Evolutionary conservation across 108 stramenopile genomes (phyloP).

Genomic region (Pseudonitzschia delicatissima): DNA sequence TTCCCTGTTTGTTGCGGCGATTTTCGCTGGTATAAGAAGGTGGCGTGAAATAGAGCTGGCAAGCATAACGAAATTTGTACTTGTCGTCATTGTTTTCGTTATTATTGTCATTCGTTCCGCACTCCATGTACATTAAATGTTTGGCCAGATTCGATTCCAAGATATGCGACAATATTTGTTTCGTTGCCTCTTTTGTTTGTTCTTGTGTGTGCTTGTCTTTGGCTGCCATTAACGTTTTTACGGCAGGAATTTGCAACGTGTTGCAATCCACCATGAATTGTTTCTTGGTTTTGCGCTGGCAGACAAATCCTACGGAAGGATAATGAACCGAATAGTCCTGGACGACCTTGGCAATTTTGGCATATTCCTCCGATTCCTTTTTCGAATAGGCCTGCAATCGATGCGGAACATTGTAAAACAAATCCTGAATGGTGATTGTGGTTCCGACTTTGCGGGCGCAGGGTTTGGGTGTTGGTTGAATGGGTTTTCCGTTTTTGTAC

Average conservation of each 20-base stretch:
- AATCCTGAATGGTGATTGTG: slow-evolving; percentile 88
- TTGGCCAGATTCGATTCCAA: slow-evolving; percentile 60
- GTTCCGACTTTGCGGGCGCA: slow-evolving; percentile 90
- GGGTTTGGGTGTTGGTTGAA: slow-evolving; percentile 59
- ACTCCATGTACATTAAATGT: slow-evolving; percentile 30
- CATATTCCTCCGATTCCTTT: slow-evolving; percentile 86
- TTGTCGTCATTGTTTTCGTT: slow-evolving; percentile 21
- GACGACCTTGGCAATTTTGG: slow-evolving; percentile 70
- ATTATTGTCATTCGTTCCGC: slow-evolving; percentile 25
- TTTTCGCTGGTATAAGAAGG: slow-evolving; percentile 9
- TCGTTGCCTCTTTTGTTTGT: slow-evolving; percentile 38
- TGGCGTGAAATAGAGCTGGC: slow-evolving; percentile 24
- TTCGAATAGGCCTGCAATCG: slow-evolving; percentile 68
- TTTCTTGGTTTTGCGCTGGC: slow-evolving; percentile 39
- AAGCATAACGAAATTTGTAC: slow-evolving; percentile 14
- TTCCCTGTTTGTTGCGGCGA: slow-evolving; percentile 7
- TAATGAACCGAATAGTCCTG: slow-evolving; percentile 92
- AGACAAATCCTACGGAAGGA: slow-evolving; percentile 85
- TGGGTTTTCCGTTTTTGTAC: slow-evolving; percentile 77
- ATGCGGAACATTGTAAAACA: slow-evolving; percentile 96
- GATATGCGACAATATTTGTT: slow-evolving; percentile 74
- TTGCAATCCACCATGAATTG: slow-evolving; percentile 52
- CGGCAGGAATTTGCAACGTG: slow-evolving; percentile 49
- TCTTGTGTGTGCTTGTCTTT: background rate
- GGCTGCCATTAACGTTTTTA: slow-evolving; percentile 33